Evolutionary conservation across 805 yeast genomes (phyloP).

Genomic region (Candida sonorensis): DNA sequence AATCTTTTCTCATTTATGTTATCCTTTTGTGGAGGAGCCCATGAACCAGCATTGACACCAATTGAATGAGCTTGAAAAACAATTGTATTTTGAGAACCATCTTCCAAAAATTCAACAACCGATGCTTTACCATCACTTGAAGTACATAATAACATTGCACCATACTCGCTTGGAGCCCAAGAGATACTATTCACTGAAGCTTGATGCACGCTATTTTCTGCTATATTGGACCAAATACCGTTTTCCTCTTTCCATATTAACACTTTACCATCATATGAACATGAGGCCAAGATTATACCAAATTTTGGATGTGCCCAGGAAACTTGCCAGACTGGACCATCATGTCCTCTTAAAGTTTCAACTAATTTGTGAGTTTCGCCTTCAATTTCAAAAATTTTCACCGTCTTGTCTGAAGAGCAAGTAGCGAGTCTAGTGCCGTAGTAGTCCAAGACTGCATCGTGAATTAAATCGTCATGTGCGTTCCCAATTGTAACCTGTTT

Average conservation of each 20-base stretch:
- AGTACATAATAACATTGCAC: constrained; percentile 83
- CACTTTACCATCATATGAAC: constrained; percentile 93
- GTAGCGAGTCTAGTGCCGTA: constrained; percentile 95
- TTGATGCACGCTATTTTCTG: constrained; percentile 81
- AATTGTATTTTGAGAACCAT: constrained; percentile 66
- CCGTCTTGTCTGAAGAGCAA: constrained; percentile 93
- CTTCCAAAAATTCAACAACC: constrained; percentile 84
- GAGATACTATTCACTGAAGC: constrained; percentile 91
- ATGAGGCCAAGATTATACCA: constrained; percentile 89
- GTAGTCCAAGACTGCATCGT: constrained; percentile 95
- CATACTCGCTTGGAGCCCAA: constrained; percentile 98
- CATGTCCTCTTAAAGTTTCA: constrained; percentile 88
- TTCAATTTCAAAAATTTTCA: constrained; percentile 86
- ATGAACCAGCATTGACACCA: constrained; percentile 90
- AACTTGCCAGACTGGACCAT: constrained; percentile 98
- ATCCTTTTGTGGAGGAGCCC: constrained; percentile 68
- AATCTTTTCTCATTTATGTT: constrained; percentile 54
- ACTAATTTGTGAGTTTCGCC: constrained; percentile 75
- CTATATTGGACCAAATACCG: constrained; percentile 80
- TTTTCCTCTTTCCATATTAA: constrained; percentile 93
- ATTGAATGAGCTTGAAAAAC: constrained; percentile 79
- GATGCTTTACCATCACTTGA: constrained; percentile 92
- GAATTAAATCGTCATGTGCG: constrained; percentile 89
- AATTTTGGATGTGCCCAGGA: constrained; percentile 99
- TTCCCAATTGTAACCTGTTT: constrained; percentile 73